These are phyloP conservation scores for Solanum infundibuliforme DNA, from an alignment of 257 asterid genomes.

Conservation along the genomic window DNA sequence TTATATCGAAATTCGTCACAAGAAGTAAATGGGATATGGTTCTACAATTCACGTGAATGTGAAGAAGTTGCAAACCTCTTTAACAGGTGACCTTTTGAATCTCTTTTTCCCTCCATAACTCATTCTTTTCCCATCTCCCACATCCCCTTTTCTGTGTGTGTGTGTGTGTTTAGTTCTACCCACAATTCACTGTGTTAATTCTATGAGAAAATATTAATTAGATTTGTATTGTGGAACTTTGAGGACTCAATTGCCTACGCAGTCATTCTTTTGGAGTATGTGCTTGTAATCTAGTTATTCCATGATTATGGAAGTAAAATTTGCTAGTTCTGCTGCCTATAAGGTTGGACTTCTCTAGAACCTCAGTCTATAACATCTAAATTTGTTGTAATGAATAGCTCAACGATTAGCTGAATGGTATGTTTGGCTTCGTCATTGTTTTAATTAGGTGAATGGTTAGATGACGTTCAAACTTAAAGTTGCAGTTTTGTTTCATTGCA, in stretches of 20 bases:
- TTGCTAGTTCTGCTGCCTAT: neutral
- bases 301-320: neutral
- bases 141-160: neutral
- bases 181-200: too few species aligned
- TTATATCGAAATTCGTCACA: conserved; percentile 67
- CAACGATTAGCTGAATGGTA: neutral
- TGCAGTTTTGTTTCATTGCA: neutral
- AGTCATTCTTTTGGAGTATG: neutral
- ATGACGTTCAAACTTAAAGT: neutral
- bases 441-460: neutral
- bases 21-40: conserved; percentile 97
- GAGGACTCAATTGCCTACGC: neutral
- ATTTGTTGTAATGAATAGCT: neutral
- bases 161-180: neutral
- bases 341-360: neutral
- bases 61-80: conserved; percentile 79
- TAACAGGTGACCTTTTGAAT: conserved; percentile 41
- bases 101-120: neutral
- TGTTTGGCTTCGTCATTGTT: neutral
- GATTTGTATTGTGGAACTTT: neutral
- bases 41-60: conserved; percentile 68
- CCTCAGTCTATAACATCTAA: neutral
- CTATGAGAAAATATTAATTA: too few species aligned
- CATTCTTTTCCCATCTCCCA: neutral
- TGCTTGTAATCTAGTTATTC: neutral